phyloP scores from a whole-genome alignment of 768 basidiomycete genomes.

The Leccinum broughii region DNA sequence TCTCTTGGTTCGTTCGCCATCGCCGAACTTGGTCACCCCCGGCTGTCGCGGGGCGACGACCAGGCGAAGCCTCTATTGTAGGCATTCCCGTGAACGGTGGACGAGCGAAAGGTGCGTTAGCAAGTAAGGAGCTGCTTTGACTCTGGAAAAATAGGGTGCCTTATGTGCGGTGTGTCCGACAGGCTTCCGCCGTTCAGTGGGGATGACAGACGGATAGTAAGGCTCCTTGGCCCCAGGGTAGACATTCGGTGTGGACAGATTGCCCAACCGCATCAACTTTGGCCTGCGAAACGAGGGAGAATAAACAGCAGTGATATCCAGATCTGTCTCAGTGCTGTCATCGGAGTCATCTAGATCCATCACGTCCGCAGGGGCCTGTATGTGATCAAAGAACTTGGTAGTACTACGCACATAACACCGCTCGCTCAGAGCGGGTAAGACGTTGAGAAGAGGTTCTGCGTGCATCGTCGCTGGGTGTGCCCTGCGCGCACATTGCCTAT shows the following conservation, averaged over 20 bases:
- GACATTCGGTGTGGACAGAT: conserved; percentile 69
- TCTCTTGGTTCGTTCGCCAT: conserved; percentile 34
- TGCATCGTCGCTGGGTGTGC: conserved; percentile 18
- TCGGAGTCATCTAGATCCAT: conserved; percentile 68
- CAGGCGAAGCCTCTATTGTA: conserved; percentile 8
- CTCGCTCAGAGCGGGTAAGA: conserved; percentile 81
- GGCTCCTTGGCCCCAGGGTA: conserved; percentile 41
- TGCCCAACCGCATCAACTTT: conserved; percentile 62
- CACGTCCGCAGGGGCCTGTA: conserved; percentile 71
- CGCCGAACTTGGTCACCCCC: conserved; percentile 26
- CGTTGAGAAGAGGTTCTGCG: conserved; percentile 55
- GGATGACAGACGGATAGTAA: conserved; percentile 34
- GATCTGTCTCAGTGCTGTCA: conserved; percentile 42
- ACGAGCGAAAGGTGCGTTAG: conserved; percentile 34
- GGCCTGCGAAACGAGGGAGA: conserved; percentile 33
- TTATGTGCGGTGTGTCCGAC: conserved; percentile 50
- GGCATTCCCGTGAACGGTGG: conserved; percentile 45
- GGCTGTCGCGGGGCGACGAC: conserved; percentile 17
- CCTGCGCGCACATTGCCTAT: conserved; percentile 33
- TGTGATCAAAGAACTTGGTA: conserved; percentile 73
- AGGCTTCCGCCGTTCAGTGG: conserved; percentile 45
- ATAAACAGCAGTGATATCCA: conserved; percentile 35
- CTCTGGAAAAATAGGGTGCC: conserved; percentile 48
- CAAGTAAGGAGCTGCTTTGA: conserved; percentile 36
- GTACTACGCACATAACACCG: conserved; percentile 62